Base-by-base conservation (phyloP, 2,329 filamentous ascomycete genomes). In the Aureobasidium sp. region DNA sequence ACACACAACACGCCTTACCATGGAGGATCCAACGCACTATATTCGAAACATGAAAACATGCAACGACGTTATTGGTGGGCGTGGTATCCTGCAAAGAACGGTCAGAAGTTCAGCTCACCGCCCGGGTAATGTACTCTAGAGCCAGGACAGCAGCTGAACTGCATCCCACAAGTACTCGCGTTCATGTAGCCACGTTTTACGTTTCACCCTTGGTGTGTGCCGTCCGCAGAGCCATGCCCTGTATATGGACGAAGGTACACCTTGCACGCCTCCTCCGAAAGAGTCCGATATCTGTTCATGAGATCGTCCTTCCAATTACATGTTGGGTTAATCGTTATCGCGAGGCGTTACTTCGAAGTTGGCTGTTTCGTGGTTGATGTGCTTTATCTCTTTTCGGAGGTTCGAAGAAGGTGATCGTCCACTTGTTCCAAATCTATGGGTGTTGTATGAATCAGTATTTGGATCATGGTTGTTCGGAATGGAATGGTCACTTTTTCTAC, bases 31-130 rank as follows among this genome's bases (percentile, higher is more conserved):
- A 34, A 42, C 37, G 20, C 51, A 55, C 39, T 55, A 14, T 55
- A 42, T 55, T 29, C 37, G 37, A 42, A 55, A 55, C 51, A 42
- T n/a, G 36, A 4, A 11, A 29, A 14, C 20, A 55, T 42, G 51
- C 37, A 55, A 6, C 15, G 15, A 55, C 51, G 51, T 55, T 55
- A 48, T 48, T 48, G 45, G 45, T 48, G 45, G 25, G 6, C 17
- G 15, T 36, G 29, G 5, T 15, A 15, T 36, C n/a, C 17, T 29
- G 45, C n/a, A 36, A 51, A 17, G 34, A 39, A 55, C 37, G 15
- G 51, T 55, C 51, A 29, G 12, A 55, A 42, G 51, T 42, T 17
- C 51, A 55, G 37, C 51, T 55, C 51, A 55, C 51, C 51, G 37
- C 51, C 51, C 51, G 51, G 36, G 3, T 55, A 42, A 42, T 39